A percentile compares a stretch with the other conserved stretches of the same genome.
These are phyloP conservation scores for Cladorrhinum samala DNA, from an alignment of 495 filamentous ascomycete genomes.

Conservation along the genomic window DNA sequence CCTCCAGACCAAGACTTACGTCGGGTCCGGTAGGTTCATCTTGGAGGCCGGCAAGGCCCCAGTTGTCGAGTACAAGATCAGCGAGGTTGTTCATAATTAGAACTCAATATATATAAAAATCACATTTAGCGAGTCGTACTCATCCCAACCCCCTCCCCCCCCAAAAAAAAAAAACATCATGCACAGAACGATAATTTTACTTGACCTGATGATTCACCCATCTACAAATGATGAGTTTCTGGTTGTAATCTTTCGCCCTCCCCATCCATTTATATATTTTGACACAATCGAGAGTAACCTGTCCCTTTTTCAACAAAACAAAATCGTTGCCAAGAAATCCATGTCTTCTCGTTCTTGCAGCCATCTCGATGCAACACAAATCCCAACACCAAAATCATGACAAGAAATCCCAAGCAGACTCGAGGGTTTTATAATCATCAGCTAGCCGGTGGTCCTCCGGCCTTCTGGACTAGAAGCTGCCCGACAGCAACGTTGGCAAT, in stretches of 20 bases:
- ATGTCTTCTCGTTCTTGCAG: not conserved
- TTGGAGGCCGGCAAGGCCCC: conserved; percentile 47
- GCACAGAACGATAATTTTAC: not conserved
- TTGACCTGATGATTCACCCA: not conserved
- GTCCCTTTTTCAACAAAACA: not conserved
- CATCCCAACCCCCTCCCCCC: too few species aligned
- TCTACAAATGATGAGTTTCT: not conserved
- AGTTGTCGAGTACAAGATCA: conserved; percentile 55
- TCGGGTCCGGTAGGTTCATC: conserved; percentile 50
- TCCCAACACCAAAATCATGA: too few species aligned
- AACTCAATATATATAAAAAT: not conserved
- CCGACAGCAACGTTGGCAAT: conserved; percentile 46
- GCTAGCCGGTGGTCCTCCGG: conserved; percentile 24
- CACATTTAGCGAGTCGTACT: not conserved
- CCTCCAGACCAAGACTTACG: conserved; percentile 49
- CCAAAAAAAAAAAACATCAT: not conserved
- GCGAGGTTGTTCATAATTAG: conserved; percentile 41
- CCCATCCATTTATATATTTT: not conserved
- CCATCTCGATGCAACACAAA: too few species aligned
- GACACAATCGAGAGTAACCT: not conserved
- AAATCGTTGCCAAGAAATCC: not conserved
- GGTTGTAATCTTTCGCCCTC: not conserved
- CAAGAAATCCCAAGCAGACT: not conserved
- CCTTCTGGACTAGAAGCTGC: conserved; percentile 39
- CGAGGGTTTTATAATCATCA: not conserved